Conservation (phyloP, 176 grass and related monocot species). For the Cenchrus fungigraminus region DNA sequence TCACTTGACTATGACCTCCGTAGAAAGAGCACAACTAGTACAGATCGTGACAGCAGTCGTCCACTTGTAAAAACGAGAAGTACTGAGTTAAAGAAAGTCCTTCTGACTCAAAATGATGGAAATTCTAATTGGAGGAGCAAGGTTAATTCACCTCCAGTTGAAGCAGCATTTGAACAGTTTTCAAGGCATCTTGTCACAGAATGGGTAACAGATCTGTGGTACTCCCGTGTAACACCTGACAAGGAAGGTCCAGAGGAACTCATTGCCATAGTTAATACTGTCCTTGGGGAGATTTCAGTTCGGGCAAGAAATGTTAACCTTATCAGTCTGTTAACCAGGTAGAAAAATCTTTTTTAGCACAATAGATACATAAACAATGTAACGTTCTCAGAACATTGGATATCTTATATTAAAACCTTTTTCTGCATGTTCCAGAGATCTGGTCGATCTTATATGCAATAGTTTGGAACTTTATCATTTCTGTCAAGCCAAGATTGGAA, state of each 20-base stretch:
- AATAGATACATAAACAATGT: background rate
- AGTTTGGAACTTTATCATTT: slow-evolving; percentile 87
- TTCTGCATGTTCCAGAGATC: slow-evolving; percentile 60
- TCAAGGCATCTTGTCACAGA: slow-evolving; percentile 83
- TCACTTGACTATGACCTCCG: slow-evolving; percentile 84
- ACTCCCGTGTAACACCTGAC: slow-evolving; percentile 92
- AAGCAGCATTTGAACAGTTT: slow-evolving; percentile 88
- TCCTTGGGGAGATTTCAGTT: slow-evolving; percentile 79
- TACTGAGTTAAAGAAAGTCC: slow-evolving; percentile 51
- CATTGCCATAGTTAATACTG: slow-evolving; percentile 61
- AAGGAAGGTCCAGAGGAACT: slow-evolving; percentile 86
- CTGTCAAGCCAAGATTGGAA: slow-evolving; percentile 90
- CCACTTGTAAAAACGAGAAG: slow-evolving; percentile 50
- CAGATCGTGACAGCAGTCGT: background rate
- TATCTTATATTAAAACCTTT: slow-evolving; percentile 15
- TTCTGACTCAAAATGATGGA: slow-evolving; percentile 44
- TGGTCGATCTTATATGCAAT: slow-evolving; percentile 77
- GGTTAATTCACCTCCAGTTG: slow-evolving; percentile 87
- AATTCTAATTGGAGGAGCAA: slow-evolving; percentile 75
- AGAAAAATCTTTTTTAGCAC: slow-evolving; percentile 16
- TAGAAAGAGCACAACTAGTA: slow-evolving; percentile 56
- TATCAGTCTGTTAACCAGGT: slow-evolving; percentile 91
- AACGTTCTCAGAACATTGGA: slow-evolving; percentile 25
- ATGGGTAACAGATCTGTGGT: slow-evolving; percentile 97
- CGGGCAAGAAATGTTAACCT: slow-evolving; percentile 87